Evolutionary conservation across 257 asterid species (phyloP), one percentile per base, ranked within the genome.

Genomic region (Prunella vulgaris): DNA sequence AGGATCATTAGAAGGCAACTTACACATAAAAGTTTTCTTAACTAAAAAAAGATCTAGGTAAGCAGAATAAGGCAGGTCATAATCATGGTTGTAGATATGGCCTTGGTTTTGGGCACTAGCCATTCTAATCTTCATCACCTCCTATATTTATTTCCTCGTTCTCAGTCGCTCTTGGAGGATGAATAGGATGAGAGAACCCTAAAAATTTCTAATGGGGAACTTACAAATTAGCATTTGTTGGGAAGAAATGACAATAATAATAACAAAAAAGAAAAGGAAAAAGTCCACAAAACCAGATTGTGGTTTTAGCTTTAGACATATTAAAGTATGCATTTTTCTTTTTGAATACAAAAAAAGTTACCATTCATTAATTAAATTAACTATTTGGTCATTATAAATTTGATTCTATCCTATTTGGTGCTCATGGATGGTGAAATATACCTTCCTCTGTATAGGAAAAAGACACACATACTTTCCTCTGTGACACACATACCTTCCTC

Each of bases 61-160:
- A 64, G 57, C 35, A 62, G 68, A 62, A 62, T 62, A 62, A 42
- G 57, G 49, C 49, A 32, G 63, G 52, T 33, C 54, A 35, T 22
- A 33, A 13, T 33, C 20, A 42, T 42, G 49, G 10, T 44, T 28
- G 18, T 53, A 54, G 22, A 13, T 24, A 30, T 35, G 61, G 15
- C 60, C 48, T 13, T 6, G n/a, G 25, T 42, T 24, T 18, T 10
- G 40, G 2, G 33, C 71, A 30, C 42, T 49, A 68, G 52, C 66
- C 21, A 42, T 25, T 32, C 61, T 69, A 66, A 69, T 57, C 60
- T 69, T 56, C 30, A 37, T 68, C 59, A 7, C 18, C 44, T 33
- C 33, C 73, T 21, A 53, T 48, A 10, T 12, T 21, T 21, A 71
- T 30, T 21, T 70, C 58, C 37, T 60, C 52, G 20, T 40, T 20